Evolutionary conservation across 2,329 filamentous ascomycete species (phyloP), one percentile per base, ranked within the genome.

Genomic region (Ophiostoma sp.): DNA sequence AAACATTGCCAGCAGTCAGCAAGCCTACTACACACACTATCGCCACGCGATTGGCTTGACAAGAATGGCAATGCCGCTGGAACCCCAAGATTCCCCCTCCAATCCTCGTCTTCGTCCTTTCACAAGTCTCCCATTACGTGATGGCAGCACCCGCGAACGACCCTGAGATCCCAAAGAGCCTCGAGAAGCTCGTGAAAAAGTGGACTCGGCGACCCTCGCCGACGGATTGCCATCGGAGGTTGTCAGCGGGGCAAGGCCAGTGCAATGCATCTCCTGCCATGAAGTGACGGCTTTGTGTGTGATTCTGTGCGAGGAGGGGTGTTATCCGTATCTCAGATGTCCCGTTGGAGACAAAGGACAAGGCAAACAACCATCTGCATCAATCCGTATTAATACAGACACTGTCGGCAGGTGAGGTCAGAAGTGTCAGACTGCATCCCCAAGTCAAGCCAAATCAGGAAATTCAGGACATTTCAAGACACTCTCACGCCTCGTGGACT

Each of bases 161-260:
- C 39, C 57, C 4, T 28, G 50, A 55, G 12, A 36, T 8, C 33
- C 33, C 33, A 36, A 36, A 36, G 8, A 7, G 36, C 0, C 11
- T 45, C 5, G 39, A 28, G 45, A 7, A 52, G 19, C 31, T n/a
- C 25, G 4, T 5, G 6, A 33, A 55, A 36, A 57, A 70, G 68
- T 71, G 57, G 69, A 39, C 69, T 71, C 69, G 69, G 69, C 39
- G 57, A 71, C 69, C 55, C 69, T 71, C 69, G 69, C 69, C 57
- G 69, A 71, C 36, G 52, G 42, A 7, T 15, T 36, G 36, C 52
- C 11, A 70, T 61, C 69, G 69, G 52, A 70, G 22, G 33, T 19
- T 3, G 11, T 11, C 52, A 39, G 69, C 36, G 28, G n/a, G 48
- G 48, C 68, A 42, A n/a, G 22, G 33, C 3, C 15, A 28, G 31